These are phyloP conservation scores for Penicillium sp. DNA, from an alignment of 2,329 filamentous ascomycete species.

Conservation along the genomic window DNA sequence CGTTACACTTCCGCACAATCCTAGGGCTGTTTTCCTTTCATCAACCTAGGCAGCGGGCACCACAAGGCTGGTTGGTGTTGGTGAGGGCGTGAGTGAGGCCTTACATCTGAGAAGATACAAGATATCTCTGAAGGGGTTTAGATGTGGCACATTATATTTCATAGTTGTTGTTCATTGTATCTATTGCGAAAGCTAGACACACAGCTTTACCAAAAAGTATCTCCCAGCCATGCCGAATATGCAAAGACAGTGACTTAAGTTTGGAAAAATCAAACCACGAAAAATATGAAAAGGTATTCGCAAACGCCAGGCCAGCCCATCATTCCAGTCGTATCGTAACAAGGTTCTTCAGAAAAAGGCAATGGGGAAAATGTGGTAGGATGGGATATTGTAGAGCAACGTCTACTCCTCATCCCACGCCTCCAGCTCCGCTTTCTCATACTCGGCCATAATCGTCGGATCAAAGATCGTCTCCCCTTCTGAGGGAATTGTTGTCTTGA, in stretches of 20 bases:
- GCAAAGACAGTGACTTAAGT: background rate
- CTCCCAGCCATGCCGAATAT: background rate
- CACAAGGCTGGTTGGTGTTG: too few species aligned
- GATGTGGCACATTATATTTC: background rate
- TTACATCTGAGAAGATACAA: too few species aligned
- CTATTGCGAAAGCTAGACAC: background rate
- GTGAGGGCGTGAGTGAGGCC: too few species aligned
- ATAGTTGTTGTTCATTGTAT: background rate
- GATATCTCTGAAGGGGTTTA: too few species aligned
- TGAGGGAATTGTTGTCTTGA: conserved; percentile 74
- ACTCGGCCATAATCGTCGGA: conserved; percentile 69
- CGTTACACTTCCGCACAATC: too few species aligned
- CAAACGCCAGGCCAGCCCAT: conserved; percentile 23
- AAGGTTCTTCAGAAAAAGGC: conserved; percentile 7
- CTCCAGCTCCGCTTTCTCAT: conserved; percentile 77
- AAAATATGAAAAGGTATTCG: conserved; percentile 14
- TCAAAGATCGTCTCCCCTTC: conserved; percentile 75
- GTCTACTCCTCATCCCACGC: conserved; percentile 76
- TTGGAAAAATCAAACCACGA: conserved; percentile 3
- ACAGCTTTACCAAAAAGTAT: background rate
- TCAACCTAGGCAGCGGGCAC: too few species aligned
- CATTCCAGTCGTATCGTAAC: conserved; percentile 26
- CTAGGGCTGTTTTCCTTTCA: too few species aligned
- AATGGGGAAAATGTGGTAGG: conserved; percentile 7
- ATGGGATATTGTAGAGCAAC: background rate